These are phyloP conservation scores for Fusarium sambucinum DNA, from an alignment of 2,329 filamentous ascomycete genomes.

Conservation along the genomic window DNA sequence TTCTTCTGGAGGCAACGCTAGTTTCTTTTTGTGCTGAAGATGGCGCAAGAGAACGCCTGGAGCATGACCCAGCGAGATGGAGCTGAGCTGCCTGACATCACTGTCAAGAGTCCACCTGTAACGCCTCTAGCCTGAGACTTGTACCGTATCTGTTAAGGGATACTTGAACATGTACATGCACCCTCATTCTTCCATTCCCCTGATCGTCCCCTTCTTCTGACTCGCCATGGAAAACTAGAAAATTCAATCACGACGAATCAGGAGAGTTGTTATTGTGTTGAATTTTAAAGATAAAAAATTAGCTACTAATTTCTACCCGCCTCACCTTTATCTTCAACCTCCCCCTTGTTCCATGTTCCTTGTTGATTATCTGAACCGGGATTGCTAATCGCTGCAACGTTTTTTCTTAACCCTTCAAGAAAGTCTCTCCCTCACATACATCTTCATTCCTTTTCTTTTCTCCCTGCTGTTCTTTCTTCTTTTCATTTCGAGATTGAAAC, in stretches of 20 bases:
- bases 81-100: conserved; percentile 29
- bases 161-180: conserved; percentile 7
- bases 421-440: conserved; percentile 22
- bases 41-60: conserved; percentile 27
- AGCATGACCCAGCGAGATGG: conserved; percentile 16
- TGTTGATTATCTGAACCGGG: conserved; percentile 33
- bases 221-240: conserved; percentile 10
- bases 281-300: neutral
- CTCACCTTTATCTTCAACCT: neutral
- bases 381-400: conserved; percentile 39
- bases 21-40: conserved; percentile 26
- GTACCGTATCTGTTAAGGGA: conserved; percentile 13
- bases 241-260: conserved; percentile 6
- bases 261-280: neutral
- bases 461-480: conserved; percentile 7
- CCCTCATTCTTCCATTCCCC: conserved; percentile 27
- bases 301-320: neutral
- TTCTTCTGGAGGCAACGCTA: conserved; percentile 34
- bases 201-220: conserved; percentile 36
- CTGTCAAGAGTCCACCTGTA: conserved; percentile 17
- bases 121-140: neutral
- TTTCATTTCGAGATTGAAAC: conserved; percentile 11
- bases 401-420: conserved; percentile 23
- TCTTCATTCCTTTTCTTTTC: conserved; percentile 18
- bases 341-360: conserved; percentile 16